Base-by-base conservation (phyloP, 2,329 filamentous ascomycete genomes). In the Hypoxylon sp. region DNA sequence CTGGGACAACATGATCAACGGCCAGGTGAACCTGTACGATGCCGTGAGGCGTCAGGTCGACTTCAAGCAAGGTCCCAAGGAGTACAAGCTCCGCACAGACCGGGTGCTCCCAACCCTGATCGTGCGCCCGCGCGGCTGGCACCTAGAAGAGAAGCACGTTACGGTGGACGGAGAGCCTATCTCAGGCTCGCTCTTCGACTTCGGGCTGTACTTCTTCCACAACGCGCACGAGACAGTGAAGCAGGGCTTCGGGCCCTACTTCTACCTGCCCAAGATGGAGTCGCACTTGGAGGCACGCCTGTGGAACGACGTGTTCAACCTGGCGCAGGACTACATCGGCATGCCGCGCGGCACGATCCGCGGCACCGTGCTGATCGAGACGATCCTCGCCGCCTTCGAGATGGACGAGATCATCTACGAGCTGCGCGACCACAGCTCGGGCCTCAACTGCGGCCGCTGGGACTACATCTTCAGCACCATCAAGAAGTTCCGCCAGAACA, bases 401-500 rank as follows among this genome's bases (percentile, higher is more conserved):
- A 99, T 99, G 96, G 96, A 99, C 77, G 96, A 99, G 90, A 98
- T 99, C 83, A 98, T 99, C 83, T 99, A 98, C 82, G 96, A 98
- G 85, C 91, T 99, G 74, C 92, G 96, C 68, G 95, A 98, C 79
- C 96, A 99, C 86, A 95, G 91, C 81, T 92, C 95, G 5, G 96
- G 96, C 52, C 89, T 99, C 78, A 99, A 99, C 90, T 98, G 96
- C 83, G 96, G 96, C 72, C 92, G 96, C 74, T 99, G 96, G 96
- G 96, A 99, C 80, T 99, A 99, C 87, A 98, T 99, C 84, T 99
- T 99, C 88, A 96, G 92, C 81, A 94, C 95, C 79, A 98, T 99
- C 87, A 99, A 99, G 89, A 97, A 97, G 83, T 97, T 98, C 92
- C 93, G 96, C 80, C 90, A 97, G 78, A 96, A 98, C 86, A 86